These are phyloP conservation scores for Nicotiana attenuata DNA, from an alignment of 257 asterid genomes.

Conservation along the genomic window DNA sequence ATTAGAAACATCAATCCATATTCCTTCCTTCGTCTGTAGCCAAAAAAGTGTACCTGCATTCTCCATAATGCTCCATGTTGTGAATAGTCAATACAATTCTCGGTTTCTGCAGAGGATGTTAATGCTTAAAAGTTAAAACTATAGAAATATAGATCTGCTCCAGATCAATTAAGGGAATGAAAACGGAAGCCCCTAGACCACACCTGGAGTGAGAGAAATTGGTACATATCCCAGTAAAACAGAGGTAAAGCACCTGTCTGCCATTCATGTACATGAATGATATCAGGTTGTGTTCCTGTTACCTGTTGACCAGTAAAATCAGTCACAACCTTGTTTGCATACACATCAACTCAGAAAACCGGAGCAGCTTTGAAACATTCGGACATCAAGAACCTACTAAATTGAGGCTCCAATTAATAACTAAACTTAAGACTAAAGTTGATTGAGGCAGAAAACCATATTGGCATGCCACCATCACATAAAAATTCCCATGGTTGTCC, in stretches of 20 bases:
- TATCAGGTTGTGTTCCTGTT: conserved; percentile 65
- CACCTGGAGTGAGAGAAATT: conserved; percentile 70
- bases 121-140: neutral
- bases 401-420: neutral
- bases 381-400: neutral
- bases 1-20: neutral
- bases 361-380: neutral
- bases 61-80: conserved; percentile 96
- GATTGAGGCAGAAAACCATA: neutral
- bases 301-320: conserved; percentile 33
- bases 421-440: neutral
- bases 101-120: conserved; percentile 50
- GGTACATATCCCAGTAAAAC: conserved; percentile 94
- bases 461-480: neutral
- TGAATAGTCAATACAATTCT: conserved; percentile 80
- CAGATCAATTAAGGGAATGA: neutral
- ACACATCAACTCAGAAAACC: neutral
- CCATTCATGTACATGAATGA: conserved; percentile 92
- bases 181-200: neutral
- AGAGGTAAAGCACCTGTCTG: conserved; percentile 72
- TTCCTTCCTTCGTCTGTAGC: neutral
- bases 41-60: conserved; percentile 55
- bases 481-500: neutral
- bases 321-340: neutral
- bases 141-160: neutral